Evolutionary conservation across 2,329 filamentous ascomycete genomes (phyloP).

Genomic region (Emmonsiellopsis sp.): DNA sequence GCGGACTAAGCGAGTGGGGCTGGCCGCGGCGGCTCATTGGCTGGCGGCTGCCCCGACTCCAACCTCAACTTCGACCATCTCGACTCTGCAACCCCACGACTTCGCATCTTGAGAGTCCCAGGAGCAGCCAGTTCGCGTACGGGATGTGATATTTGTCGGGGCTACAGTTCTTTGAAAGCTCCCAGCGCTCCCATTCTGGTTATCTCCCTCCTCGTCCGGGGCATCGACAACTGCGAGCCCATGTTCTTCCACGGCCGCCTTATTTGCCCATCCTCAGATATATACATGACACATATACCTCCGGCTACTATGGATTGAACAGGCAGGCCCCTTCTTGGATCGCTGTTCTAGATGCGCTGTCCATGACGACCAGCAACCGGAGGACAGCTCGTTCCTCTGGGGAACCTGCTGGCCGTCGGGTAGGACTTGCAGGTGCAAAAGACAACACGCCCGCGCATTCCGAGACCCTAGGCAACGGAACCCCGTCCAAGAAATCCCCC

Average conservation of each 20-base stretch:
- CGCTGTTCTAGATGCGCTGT: neutral
- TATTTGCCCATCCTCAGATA: neutral
- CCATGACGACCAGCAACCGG: neutral
- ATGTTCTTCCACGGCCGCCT: neutral
- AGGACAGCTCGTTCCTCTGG: neutral
- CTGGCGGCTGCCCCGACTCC: too few species aligned
- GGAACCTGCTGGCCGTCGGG: neutral
- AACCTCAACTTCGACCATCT: neutral
- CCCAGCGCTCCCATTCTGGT: too few species aligned
- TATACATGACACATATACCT: neutral
- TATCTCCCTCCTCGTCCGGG: too few species aligned
- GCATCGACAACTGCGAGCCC: too few species aligned
- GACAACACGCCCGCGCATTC: neutral
- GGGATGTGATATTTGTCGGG: too few species aligned
- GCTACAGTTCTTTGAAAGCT: too few species aligned
- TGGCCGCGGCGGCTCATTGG: conserved; percentile 20
- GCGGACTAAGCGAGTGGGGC: conserved; percentile 23
- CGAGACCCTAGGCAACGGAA: neutral
- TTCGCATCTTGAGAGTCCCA: too few species aligned
- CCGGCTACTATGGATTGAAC: neutral
- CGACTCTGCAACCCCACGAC: too few species aligned
- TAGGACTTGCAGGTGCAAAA: too few species aligned
- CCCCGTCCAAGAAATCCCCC: neutral
- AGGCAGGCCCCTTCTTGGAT: neutral
- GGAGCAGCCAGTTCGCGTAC: too few species aligned